phyloP scores from a whole-genome alignment of 768 basidiomycete genomes.

The Tulasnella sp. region DNA sequence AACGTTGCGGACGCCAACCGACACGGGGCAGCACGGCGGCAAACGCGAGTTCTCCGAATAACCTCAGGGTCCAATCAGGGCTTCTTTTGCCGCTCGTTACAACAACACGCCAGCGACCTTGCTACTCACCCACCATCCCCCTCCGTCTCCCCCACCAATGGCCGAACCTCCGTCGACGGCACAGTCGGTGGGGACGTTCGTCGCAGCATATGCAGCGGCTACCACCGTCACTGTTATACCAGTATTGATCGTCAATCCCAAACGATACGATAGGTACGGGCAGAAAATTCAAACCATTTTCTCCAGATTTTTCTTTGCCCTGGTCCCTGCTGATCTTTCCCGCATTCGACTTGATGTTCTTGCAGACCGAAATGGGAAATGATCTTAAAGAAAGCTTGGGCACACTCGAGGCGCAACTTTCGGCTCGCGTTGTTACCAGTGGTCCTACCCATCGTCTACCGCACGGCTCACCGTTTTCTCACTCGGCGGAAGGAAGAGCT shows the following conservation, averaged over 20 bases:
- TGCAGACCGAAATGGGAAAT: background rate
- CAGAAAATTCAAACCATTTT: background rate
- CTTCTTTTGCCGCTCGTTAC: background rate
- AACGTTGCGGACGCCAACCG: background rate
- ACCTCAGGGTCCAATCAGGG: background rate
- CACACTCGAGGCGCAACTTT: background rate
- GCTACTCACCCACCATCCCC: background rate
- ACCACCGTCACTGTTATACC: background rate
- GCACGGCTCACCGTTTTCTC: background rate
- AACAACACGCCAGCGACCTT: background rate
- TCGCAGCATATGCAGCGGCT: background rate
- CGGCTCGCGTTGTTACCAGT: conserved; percentile 15
- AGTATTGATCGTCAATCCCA: background rate
- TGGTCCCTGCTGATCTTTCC: background rate
- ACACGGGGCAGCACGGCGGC: background rate
- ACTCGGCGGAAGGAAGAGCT: background rate
- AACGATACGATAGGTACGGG: background rate
- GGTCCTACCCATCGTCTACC: conserved; percentile 18
- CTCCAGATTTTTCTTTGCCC: background rate
- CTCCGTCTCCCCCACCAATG: background rate
- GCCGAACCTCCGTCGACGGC: background rate
- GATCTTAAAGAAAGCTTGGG: background rate
- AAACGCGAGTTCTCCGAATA: conserved; percentile 4
- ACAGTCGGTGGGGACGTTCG: background rate
- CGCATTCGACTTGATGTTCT: background rate